phyloP scores from a whole-genome alignment of 352 stramenopile genomes.

The Phytophthora pseudosyringae region DNA sequence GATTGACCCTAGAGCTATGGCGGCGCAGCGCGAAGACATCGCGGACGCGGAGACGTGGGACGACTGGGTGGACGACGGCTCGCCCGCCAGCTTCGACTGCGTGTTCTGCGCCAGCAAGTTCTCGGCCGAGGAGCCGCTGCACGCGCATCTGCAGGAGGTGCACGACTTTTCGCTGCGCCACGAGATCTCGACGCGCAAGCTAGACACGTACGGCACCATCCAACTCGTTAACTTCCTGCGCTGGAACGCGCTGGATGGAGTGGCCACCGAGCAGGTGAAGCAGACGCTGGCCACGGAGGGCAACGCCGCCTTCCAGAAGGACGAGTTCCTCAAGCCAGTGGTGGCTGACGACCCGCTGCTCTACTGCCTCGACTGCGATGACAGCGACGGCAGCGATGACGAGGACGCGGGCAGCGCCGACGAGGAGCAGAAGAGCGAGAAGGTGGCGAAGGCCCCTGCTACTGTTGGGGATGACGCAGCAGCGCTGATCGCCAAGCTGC shows the following conservation, averaged over 20 bases:
- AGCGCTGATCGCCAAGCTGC: conserved; percentile 49
- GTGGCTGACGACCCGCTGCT: conserved; percentile 81
- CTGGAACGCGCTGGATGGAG: conserved; percentile 47
- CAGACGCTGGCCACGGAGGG: conserved; percentile 55
- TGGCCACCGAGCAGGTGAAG: conserved; percentile 47
- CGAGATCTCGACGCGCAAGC: conserved; percentile 52
- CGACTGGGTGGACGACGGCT: conserved; percentile 83
- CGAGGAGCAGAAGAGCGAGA: conserved; percentile 47
- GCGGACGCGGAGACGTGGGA: conserved; percentile 76
- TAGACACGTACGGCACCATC: conserved; percentile 85
- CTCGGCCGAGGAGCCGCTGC: conserved; percentile 53
- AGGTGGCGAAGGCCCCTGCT: background rate
- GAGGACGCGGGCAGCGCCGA: conserved; percentile 44
- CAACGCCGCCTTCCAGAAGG: conserved; percentile 57
- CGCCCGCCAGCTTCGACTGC: conserved; percentile 58
- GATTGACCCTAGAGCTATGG: background rate
- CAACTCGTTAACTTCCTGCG: conserved; percentile 83
- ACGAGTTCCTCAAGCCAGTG: conserved; percentile 81
- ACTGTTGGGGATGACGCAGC: conserved; percentile 20
- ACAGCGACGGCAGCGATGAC: conserved; percentile 60
- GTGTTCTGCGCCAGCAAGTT: conserved; percentile 73
- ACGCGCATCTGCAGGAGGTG: conserved; percentile 56
- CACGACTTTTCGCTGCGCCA: conserved; percentile 73
- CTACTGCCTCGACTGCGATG: conserved; percentile 74
- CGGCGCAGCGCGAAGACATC: conserved; percentile 20